Conservation (phyloP, 129 eudicot genomes). For the Glebionis coronaria region DNA sequence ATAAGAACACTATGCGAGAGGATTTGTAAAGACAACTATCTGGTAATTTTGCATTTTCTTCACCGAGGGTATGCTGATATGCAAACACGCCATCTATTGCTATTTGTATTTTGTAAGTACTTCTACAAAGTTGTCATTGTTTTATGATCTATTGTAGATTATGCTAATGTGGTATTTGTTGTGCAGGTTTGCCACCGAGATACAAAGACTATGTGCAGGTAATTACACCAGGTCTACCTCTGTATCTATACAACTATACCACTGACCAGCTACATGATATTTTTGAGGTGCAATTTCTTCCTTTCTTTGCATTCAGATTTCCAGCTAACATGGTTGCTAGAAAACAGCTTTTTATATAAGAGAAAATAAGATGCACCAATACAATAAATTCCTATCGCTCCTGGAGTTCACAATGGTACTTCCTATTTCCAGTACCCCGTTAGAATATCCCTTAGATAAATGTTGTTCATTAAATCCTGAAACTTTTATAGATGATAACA, state of each 20-base stretch:
- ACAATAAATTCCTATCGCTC: no score
- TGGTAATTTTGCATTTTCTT: constrained; percentile 44
- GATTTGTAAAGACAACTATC: constrained; percentile 86
- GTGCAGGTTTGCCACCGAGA: constrained; percentile 94
- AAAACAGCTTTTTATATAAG: no score
- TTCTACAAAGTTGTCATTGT: not conserved
- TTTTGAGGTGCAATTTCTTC: constrained; percentile 69
- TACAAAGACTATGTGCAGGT: constrained; percentile 98
- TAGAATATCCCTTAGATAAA: no score
- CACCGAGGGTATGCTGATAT: not conserved
- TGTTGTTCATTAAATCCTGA: no score
- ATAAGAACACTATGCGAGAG: constrained; percentile 99
- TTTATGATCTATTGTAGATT: constrained; percentile 2
- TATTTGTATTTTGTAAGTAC: not conserved
- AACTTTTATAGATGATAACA: no score
- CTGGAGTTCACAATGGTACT: no score
- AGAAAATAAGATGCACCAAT: no score
- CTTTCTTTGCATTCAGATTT: no score
- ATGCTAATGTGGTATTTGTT: not conserved
- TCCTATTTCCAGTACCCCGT: no score
- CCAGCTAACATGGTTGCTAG: no score
- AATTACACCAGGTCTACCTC: constrained; percentile 95
- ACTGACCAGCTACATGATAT: constrained; percentile 97
- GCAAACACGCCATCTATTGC: constrained; percentile 2
- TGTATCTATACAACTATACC: constrained; percentile 94